Evolutionary conservation across 345 rosid genomes (phyloP).

Genomic region (Cardamine resedifolia): DNA sequence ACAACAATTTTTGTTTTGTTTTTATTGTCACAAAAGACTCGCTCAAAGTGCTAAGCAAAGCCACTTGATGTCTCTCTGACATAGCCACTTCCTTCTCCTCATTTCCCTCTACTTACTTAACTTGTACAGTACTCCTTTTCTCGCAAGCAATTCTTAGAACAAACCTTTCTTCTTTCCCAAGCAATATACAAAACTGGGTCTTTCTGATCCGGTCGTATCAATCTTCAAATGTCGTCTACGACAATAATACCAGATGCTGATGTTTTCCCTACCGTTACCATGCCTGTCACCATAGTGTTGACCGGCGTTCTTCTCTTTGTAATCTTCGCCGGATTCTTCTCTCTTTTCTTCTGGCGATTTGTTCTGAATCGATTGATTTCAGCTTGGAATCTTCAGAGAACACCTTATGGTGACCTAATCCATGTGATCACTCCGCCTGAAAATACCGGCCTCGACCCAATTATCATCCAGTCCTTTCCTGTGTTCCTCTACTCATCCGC

Average conservation of each 20-base stretch:
- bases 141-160: slow-evolving; percentile 13
- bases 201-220: slow-evolving; percentile 8
- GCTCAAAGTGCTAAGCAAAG: slow-evolving; percentile 33
- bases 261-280: slow-evolving; percentile 31
- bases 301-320: slow-evolving; percentile 52
- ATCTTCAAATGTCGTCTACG: slow-evolving; percentile 30
- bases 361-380: slow-evolving; percentile 49
- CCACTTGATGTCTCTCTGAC: slow-evolving; percentile 19
- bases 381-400: slow-evolving; percentile 42
- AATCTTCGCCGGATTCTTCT: slow-evolving; percentile 57
- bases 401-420: slow-evolving; percentile 41
- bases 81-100: slow-evolving; percentile 30
- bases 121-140: background rate
- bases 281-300: slow-evolving; percentile 50
- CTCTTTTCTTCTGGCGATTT: slow-evolving; percentile 60
- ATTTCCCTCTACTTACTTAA: slow-evolving; percentile 4
- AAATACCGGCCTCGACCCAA: slow-evolving; percentile 60
- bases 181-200: background rate
- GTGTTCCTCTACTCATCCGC: slow-evolving; percentile 47
- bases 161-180: slow-evolving; percentile 25
- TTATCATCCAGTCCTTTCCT: slow-evolving; percentile 54
- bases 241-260: slow-evolving; percentile 10
- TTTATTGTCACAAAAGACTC: slow-evolving; percentile 25
- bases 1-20: background rate
- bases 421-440: slow-evolving; percentile 9